Percentiles rank a stretch among this genome's conserved stretches.
Conservation (phyloP, 441 rosid genomes). For the Erodium texanum region DNA sequence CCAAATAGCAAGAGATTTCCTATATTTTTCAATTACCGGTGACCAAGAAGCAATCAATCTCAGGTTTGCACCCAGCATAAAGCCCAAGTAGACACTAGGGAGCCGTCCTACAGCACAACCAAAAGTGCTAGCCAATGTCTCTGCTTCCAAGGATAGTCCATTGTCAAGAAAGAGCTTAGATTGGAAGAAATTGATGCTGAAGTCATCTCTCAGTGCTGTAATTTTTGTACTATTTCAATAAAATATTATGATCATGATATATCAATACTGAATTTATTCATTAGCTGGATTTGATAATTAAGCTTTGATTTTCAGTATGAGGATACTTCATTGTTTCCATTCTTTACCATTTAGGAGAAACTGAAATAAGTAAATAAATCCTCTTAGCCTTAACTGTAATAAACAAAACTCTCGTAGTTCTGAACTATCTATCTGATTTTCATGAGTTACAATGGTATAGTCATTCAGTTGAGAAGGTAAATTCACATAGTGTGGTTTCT, state of each 20-base stretch:
- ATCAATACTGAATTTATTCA: not conserved
- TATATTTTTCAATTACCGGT: too few species aligned
- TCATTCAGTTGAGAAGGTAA: not conserved
- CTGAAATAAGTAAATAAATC: not conserved
- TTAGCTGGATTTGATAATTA: not conserved
- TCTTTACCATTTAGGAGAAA: not conserved
- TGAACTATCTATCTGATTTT: not conserved
- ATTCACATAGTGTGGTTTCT: not conserved
- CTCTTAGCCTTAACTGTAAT: too few species aligned
- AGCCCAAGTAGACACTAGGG: too few species aligned
- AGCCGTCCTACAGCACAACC: too few species aligned
- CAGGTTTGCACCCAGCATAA: too few species aligned
- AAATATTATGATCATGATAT: not conserved
- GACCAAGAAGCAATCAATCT: too few species aligned
- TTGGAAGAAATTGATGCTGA: too few species aligned
- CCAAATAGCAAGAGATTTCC: too few species aligned
- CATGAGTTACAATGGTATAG: not conserved
- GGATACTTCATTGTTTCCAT: not conserved
- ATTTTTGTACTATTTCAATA: not conserved
- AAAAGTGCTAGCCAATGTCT: too few species aligned
- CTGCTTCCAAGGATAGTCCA: too few species aligned
- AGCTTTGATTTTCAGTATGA: not conserved
- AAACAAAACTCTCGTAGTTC: not conserved
- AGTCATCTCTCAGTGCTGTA: not conserved
- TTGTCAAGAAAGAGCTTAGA: too few species aligned